phyloP scores from a whole-genome alignment of 192 early-diverging fungal species.

The Oehlia diaphana region DNA sequence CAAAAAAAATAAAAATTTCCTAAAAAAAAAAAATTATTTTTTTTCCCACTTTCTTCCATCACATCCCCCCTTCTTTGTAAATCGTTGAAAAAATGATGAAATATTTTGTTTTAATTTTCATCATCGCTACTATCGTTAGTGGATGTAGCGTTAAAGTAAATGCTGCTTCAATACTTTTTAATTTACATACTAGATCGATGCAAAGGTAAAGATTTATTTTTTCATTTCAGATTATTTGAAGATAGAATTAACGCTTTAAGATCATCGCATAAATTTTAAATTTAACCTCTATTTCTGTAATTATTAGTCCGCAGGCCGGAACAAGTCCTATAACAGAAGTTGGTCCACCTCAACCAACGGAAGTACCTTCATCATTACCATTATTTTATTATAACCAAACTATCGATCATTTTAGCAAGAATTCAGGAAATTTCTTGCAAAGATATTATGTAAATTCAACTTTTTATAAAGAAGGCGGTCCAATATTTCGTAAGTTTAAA shows the following conservation, averaged over 20 bases:
- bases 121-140: neutral
- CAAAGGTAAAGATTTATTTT: neutral
- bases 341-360: neutral
- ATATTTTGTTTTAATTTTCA: neutral
- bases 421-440: neutral
- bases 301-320: neutral
- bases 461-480: constrained; percentile 25
- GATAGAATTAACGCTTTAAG: neutral
- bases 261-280: neutral
- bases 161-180: neutral
- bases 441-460: constrained; percentile 24
- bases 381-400: constrained; percentile 20
- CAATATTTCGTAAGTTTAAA: constrained; percentile 11
- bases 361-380: neutral
- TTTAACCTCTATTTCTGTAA: neutral
- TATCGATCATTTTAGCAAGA: constrained; percentile 18
- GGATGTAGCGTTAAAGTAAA: neutral
- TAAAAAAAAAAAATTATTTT: no score
- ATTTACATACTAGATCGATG: neutral
- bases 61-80: no score
- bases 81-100: neutral
- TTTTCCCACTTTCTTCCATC: no score
- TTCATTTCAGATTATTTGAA: neutral
- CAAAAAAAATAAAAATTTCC: no score
- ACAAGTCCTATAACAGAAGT: neutral